Evolutionary conservation across 805 yeast genomes (phyloP).

Genomic region (Cyberlindnera bimundalis): DNA sequence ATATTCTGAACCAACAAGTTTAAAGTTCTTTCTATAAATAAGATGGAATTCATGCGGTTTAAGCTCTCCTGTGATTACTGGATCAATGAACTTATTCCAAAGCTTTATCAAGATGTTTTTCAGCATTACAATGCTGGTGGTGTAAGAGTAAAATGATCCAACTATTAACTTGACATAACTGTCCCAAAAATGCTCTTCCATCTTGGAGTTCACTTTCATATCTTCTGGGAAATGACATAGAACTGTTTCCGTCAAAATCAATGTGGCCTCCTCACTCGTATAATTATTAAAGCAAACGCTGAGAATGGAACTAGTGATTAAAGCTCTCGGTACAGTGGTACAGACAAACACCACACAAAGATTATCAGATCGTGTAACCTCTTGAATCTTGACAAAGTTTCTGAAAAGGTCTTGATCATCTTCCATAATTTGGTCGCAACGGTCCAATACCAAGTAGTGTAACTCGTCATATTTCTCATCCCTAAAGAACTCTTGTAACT

Average conservation of each 20-base stretch:
- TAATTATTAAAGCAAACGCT: slow-evolving; percentile 20
- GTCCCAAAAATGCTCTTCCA: slow-evolving; percentile 19
- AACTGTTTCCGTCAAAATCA: slow-evolving; percentile 6
- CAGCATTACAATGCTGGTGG: slow-evolving; percentile 19
- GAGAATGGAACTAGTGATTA: slow-evolving; percentile 22
- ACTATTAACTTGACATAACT: slow-evolving; percentile 24
- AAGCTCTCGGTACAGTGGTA: slow-evolving; percentile 14
- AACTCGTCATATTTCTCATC: slow-evolving; percentile 8
- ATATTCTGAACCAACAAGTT: slow-evolving; percentile 33
- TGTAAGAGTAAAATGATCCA: slow-evolving; percentile 25
- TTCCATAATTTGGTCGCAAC: slow-evolving; percentile 26
- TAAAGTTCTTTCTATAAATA: slow-evolving; percentile 30
- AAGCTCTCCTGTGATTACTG: slow-evolving; percentile 15
- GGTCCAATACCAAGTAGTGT: slow-evolving; percentile 26
- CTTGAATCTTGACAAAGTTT: slow-evolving; percentile 22
- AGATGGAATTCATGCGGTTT: slow-evolving; percentile 20
- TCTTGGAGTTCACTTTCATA: background rate
- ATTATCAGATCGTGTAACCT: slow-evolving; percentile 16
- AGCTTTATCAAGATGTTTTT: slow-evolving; percentile 18
- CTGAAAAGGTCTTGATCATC: slow-evolving; percentile 16
- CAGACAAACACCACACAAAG: slow-evolving; percentile 23
- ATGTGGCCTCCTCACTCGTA: slow-evolving; percentile 12
- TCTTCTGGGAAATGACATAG: slow-evolving; percentile 15
- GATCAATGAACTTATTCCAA: slow-evolving; percentile 25
- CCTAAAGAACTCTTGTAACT: slow-evolving; percentile 14